phyloP scores from a whole-genome alignment of 192 early-diverging fungal species.

The Obelidium mucronatum region DNA sequence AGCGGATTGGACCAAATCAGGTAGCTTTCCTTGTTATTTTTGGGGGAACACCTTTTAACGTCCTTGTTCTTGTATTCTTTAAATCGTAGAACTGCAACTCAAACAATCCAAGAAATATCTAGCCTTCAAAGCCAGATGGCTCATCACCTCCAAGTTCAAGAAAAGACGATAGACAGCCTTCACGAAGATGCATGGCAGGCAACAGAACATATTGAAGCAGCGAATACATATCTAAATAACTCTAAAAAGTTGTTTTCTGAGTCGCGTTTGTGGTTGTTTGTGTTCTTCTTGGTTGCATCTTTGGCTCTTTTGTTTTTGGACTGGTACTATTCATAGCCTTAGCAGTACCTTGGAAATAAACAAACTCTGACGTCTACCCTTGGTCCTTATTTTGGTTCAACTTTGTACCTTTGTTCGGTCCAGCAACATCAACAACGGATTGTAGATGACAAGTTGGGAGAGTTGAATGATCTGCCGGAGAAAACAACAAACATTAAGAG shows the following conservation, averaged over 20 bases:
- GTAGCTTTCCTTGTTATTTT: conserved; percentile 19
- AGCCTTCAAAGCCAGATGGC: conserved; percentile 44
- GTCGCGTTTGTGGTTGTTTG: conserved; percentile 46
- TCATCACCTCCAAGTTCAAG: conserved; percentile 45
- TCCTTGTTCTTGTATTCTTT: conserved; percentile 1
- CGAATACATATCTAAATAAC: conserved; percentile 41
- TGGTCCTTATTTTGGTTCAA: background rate
- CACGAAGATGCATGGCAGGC: conserved; percentile 50
- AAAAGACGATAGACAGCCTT: conserved; percentile 44
- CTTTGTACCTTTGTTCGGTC: no score
- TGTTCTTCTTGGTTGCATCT: conserved; percentile 51
- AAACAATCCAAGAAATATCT: conserved; percentile 50
- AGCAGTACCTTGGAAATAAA: background rate
- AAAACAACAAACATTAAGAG: no score
- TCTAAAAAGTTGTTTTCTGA: conserved; percentile 48
- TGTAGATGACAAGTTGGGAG: no score
- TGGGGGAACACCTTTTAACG: background rate
- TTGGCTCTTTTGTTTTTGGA: conserved; percentile 51
- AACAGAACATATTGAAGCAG: conserved; percentile 42
- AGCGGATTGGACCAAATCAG: conserved; percentile 52
- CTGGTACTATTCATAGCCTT: conserved; percentile 36
- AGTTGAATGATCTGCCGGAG: no score
- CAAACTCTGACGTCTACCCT: background rate
- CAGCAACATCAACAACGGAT: no score
- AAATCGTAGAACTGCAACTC: conserved; percentile 40